Percentiles rank a stretch among this genome's conserved stretches.
Conservation (phyloP, 192 early-diverging fungal species). For the Rhizoclosmatium globosum region DNA sequence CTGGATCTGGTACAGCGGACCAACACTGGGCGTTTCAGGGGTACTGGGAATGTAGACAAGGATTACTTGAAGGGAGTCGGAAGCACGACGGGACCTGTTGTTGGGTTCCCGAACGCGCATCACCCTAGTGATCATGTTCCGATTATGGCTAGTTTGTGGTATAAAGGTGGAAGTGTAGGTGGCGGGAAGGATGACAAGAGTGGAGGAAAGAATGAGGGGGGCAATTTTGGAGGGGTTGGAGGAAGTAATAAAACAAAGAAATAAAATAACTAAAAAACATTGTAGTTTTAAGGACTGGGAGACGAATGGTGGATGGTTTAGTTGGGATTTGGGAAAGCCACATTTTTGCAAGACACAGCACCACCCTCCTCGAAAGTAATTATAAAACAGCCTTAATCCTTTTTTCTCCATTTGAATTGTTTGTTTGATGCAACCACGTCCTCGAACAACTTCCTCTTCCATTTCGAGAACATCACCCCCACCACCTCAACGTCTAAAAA, state of each 20-base stretch:
- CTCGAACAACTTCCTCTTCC: too few species aligned
- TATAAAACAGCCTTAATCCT: too few species aligned
- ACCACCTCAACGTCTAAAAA: not conserved
- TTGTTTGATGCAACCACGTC: too few species aligned
- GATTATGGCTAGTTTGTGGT: slow-evolving; percentile 43
- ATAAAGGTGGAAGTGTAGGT: not conserved
- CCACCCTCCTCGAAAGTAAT: too few species aligned
- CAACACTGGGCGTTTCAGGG: slow-evolving; percentile 78
- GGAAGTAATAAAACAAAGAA: not conserved
- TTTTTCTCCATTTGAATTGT: too few species aligned
- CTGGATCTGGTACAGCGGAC: slow-evolving; percentile 91
- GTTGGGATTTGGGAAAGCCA: too few species aligned
- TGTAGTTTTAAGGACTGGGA: too few species aligned
- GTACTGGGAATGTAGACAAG: slow-evolving; percentile 83
- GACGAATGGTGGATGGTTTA: too few species aligned
- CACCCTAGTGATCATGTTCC: slow-evolving; percentile 65
- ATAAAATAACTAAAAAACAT: not conserved
- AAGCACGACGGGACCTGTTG: slow-evolving; percentile 47
- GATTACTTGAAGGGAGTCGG: slow-evolving; percentile 69
- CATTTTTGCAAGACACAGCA: too few species aligned
- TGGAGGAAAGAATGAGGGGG: slow-evolving; percentile 3
- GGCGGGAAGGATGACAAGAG: slow-evolving; percentile 1
- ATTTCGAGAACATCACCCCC: too few species aligned
- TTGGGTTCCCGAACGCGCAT: slow-evolving; percentile 95
- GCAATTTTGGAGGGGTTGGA: not conserved